Evolutionary conservation across 2,329 filamentous ascomycete genomes (phyloP).

Genomic region (Stemphylium beticola): DNA sequence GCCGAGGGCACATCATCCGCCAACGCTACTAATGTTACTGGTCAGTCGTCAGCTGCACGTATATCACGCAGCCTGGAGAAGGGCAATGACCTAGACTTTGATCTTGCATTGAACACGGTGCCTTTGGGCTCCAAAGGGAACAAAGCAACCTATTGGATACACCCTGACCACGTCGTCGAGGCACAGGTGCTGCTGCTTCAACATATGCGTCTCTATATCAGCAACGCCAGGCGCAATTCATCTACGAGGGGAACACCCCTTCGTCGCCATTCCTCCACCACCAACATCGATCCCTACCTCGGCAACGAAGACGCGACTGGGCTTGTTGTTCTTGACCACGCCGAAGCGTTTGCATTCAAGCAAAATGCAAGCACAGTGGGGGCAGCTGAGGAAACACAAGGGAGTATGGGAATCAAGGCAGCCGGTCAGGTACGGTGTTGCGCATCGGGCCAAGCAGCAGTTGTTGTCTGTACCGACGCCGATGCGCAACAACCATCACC

Average conservation of each 20-base stretch:
- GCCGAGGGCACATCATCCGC: slow-evolving; percentile 25
- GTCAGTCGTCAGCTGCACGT: slow-evolving; percentile 37
- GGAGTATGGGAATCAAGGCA: slow-evolving; percentile 39
- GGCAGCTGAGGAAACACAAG: slow-evolving; percentile 45
- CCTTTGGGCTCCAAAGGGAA: slow-evolving; percentile 55
- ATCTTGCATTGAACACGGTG: slow-evolving; percentile 55
- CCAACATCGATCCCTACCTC: slow-evolving; percentile 31
- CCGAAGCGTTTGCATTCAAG: slow-evolving; percentile 54
- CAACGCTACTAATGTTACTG: slow-evolving; percentile 19
- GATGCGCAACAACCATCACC: slow-evolving; percentile 18
- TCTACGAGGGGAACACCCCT: slow-evolving; percentile 31
- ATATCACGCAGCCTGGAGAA: slow-evolving; percentile 50
- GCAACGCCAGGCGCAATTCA: slow-evolving; percentile 22
- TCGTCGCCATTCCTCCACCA: slow-evolving; percentile 34
- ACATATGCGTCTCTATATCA: slow-evolving; percentile 52
- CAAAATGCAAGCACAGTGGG: slow-evolving; percentile 55
- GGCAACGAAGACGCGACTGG: slow-evolving; percentile 49
- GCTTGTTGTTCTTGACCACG: slow-evolving; percentile 56
- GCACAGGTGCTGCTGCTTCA: slow-evolving; percentile 60
- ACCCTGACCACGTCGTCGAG: slow-evolving; percentile 61
- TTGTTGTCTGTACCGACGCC: slow-evolving; percentile 31
- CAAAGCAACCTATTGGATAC: slow-evolving; percentile 61
- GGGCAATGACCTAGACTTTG: slow-evolving; percentile 55
- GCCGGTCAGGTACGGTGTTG: slow-evolving; percentile 46
- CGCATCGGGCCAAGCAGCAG: slow-evolving; percentile 40